phyloP scores from a whole-genome alignment of 345 rosid species.

The Citrus reticulata region DNA sequence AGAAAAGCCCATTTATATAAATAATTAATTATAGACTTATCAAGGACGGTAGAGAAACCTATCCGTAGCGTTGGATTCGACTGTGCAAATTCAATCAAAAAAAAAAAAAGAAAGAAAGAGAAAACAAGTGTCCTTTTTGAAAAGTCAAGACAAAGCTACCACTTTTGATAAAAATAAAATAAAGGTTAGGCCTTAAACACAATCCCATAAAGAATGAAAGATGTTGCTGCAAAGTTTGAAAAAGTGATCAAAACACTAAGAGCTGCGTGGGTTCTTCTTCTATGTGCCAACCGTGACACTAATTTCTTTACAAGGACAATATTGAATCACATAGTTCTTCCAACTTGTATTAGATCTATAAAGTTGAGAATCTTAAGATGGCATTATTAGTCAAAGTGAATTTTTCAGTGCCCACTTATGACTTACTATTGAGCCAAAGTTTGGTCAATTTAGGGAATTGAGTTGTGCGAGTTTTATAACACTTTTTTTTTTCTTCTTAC shows the following conservation, averaged over 20 bases:
- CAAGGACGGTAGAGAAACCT: too few relatives aligned
- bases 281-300: background rate
- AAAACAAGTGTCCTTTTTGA: background rate
- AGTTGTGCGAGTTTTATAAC: too few relatives aligned
- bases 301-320: background rate
- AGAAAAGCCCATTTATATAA: background rate
- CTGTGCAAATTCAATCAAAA: background rate
- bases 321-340: too few relatives aligned
- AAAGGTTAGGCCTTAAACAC: background rate
- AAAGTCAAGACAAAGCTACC: conserved; percentile 2
- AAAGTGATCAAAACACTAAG: background rate
- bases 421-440: background rate
- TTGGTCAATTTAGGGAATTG: background rate
- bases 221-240: background rate
- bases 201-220: background rate
- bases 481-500: too few relatives aligned
- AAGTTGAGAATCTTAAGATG: background rate
- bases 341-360: background rate
- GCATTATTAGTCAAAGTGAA: background rate
- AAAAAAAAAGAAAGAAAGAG: background rate
- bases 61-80: background rate
- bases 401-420: background rate
- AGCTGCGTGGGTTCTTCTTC: background rate
- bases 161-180: conserved; percentile 5
- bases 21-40: too few relatives aligned